These are phyloP conservation scores for Panicum hallii DNA, from an alignment of 202 grass and related monocot species.

Conservation along the genomic window DNA sequence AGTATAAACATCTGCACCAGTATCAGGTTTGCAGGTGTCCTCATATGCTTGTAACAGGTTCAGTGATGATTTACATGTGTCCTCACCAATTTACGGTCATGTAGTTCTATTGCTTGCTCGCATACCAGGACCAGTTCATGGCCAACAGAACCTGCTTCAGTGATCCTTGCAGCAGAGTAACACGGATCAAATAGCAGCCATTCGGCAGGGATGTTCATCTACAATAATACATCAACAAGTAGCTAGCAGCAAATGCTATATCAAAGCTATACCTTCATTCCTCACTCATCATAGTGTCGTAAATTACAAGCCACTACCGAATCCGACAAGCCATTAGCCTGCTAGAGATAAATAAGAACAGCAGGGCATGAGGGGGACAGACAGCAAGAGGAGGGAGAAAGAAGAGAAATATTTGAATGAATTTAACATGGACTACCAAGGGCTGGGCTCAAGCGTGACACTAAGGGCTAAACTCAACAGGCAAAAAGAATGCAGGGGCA, in stretches of 20 bases:
- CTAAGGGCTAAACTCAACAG: slow-evolving; percentile 32
- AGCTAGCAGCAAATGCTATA: slow-evolving; percentile 11
- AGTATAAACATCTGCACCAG: slow-evolving; percentile 6
- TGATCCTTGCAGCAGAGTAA: not conserved
- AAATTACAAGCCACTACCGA: slow-evolving; percentile 60
- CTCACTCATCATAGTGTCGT: slow-evolving; percentile 44
- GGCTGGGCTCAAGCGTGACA: slow-evolving; percentile 28
- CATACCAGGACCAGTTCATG: not conserved
- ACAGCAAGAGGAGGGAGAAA: slow-evolving; percentile 1
- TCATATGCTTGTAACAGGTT: slow-evolving; percentile 28
- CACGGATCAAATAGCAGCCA: not conserved
- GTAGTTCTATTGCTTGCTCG: not conserved
- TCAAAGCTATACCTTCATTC: slow-evolving; percentile 57
- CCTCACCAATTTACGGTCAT: not conserved
- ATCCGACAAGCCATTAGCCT: slow-evolving; percentile 59
- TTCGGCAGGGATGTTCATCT: not conserved
- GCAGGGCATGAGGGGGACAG: slow-evolving; percentile 34
- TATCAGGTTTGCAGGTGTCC: slow-evolving; percentile 23
- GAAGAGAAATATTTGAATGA: slow-evolving; percentile 57
- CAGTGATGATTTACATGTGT: slow-evolving; percentile 15
- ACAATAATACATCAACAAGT: not conserved
- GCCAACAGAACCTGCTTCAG: not conserved
- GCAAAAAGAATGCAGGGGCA: slow-evolving; percentile 43
- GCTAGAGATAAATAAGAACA: slow-evolving; percentile 57
- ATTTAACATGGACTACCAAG: slow-evolving; percentile 55